phyloP scores from a whole-genome alignment of 192 early-diverging fungal genomes.

The Umbelopsis vinacea region DNA sequence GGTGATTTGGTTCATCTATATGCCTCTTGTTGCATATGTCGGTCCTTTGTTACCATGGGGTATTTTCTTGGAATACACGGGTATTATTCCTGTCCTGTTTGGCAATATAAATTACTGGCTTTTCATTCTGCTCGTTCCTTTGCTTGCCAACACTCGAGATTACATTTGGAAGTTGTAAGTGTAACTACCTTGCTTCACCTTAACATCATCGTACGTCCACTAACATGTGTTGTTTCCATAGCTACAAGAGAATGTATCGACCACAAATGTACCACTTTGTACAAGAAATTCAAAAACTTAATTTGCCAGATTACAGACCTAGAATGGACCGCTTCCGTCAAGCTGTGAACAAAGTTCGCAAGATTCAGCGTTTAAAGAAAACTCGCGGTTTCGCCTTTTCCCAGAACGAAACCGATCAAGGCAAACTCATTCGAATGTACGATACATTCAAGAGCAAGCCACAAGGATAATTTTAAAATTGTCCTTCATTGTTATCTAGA shows the following conservation, averaged over 20 bases:
- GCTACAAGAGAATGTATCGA: constrained; percentile 73
- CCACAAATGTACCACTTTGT: constrained; percentile 93
- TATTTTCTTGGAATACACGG: constrained; percentile 73
- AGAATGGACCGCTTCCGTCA: constrained; percentile 98
- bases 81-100: constrained; percentile 69
- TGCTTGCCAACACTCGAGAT: constrained; percentile 83
- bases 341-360: constrained; percentile 96
- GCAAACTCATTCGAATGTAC: constrained; percentile 52
- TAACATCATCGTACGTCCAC: background rate
- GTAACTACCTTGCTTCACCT: background rate
- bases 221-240: constrained; percentile 32
- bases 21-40: constrained; percentile 81
- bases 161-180: constrained; percentile 96
- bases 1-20: constrained; percentile 84
- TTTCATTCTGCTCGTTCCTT: constrained; percentile 78
- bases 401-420: constrained; percentile 94
- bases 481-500: background rate
- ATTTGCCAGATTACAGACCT: constrained; percentile 97
- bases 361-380: constrained; percentile 88
- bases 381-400: constrained; percentile 95
- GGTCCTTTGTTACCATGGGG: constrained; percentile 68
- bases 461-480: constrained; percentile 40
- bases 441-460: constrained; percentile 61
- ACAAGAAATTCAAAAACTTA: constrained; percentile 99
- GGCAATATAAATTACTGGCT: constrained; percentile 84